phyloP scores from a whole-genome alignment of 2,329 filamentous ascomycete genomes.

The Graphilbum ipis-grandicollis region DNA sequence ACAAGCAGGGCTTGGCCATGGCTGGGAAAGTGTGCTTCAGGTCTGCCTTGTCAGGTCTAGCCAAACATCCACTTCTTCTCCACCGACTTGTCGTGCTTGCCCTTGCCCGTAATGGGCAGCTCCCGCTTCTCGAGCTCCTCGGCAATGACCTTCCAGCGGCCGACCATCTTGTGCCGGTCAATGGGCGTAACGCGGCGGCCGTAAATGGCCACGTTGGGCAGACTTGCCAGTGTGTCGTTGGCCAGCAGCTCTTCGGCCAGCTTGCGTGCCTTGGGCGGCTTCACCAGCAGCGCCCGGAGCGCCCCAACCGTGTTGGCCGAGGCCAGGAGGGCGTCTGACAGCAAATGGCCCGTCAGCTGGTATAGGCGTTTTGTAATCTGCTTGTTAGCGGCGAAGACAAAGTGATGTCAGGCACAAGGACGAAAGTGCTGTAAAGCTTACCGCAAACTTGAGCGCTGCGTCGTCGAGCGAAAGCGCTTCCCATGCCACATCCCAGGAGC shows the following conservation, averaged over 20 bases:
- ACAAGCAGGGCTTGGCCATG: no score
- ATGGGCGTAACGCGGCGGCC: conserved; percentile 48
- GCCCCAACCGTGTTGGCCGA: conserved; percentile 34
- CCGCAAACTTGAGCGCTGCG: conserved; percentile 51
- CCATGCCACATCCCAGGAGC: conserved; percentile 38
- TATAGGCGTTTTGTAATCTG: conserved; percentile 68
- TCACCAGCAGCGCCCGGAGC: conserved; percentile 35
- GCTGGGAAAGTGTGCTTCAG: no score
- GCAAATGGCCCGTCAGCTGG: conserved; percentile 60
- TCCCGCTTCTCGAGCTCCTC: conserved; percentile 14
- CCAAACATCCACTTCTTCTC: conserved; percentile 9
- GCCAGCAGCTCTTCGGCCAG: conserved; percentile 41
- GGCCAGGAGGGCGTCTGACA: conserved; percentile 53
- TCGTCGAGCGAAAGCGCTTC: conserved; percentile 39
- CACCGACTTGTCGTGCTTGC: conserved; percentile 8
- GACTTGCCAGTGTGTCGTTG: conserved; percentile 25
- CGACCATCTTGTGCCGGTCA: conserved; percentile 45
- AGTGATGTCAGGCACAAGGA: background rate
- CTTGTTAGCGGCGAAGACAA: no score
- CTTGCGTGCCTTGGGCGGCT: conserved; percentile 39
- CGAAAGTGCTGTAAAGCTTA: no score
- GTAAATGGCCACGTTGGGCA: conserved; percentile 57
- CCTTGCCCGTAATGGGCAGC: conserved; percentile 14
- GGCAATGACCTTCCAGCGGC: conserved; percentile 21
- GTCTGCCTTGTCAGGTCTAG: no score